Base-by-base conservation (phyloP, 192 early-diverging fungal genomes). In the Linnemannia elongata region DNA sequence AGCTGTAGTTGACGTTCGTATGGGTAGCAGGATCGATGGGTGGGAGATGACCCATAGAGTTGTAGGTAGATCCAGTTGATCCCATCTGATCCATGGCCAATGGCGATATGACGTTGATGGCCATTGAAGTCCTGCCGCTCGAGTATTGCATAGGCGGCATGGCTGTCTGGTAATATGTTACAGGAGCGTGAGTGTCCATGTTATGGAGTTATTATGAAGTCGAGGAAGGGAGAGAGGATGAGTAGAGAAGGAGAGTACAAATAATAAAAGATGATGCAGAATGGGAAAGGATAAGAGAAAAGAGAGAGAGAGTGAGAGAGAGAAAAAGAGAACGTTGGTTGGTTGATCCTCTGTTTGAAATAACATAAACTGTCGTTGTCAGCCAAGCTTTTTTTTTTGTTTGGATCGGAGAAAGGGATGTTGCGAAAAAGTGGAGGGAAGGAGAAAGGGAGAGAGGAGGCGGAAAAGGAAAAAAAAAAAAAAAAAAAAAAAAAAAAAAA, bases 121-220 rank as follows among this genome's bases (percentile, higher is more conserved):
- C 76, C 30, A 78, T 45, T 7, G 75, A 63, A 12, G 75, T 44
- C 13, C 79, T 45, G 39, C 79, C 79, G 10, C 69, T 77, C 3
- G 71, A 57, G 41, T 81, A 81, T 22, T 76, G 76, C 72, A 83
- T 60, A 8, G 81, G 73, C 15, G 69, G 81, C 7, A 83, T 68
- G 36, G 75, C 77, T 8, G 82, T 69, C 49, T 84, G 82, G 52
- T 84, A 84, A 68, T 84, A 79, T n/a, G 77, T 69, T 20, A 83
- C 60, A 27, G 77, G 76, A 27, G 82, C 63, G 33, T 78, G 75
- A 47, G 81, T 49, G 41, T 82, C 77, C 77, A 79, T 84, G 72
- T 10, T 66, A 63, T 78, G 49, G 12, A 33, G 24, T 44, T 78
- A 41, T 41, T 22, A 71, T 10, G 36, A 71, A 39, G 38, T 39